Evolutionary conservation across 192 early-diverging fungal species (phyloP), one percentile per base, ranked within the genome.

Genomic region (Gryganskiella cystojenkinii): DNA sequence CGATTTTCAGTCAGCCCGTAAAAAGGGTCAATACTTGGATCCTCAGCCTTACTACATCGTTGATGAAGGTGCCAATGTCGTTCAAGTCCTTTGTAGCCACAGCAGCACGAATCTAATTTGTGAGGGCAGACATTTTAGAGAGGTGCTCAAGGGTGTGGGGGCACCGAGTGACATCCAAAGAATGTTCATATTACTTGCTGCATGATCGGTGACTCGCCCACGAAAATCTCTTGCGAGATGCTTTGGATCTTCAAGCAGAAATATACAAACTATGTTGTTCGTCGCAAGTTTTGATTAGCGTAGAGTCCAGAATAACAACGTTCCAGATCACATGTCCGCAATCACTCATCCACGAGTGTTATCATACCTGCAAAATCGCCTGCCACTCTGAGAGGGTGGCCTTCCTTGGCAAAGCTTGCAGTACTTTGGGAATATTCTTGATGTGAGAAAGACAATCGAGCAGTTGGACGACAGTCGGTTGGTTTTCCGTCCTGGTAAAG

Each of bases 221-320:
- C 37, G 27, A 72, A 31, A 13, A 56, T 42, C 25, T 70, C 81
- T 53, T 64, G 71, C 9, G 70, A 56, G 8, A 65, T 35, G 49
- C 72, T 63, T 28, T 80, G 56, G 17, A 89, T 87, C 56, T 85
- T 82, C n/a, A 90, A 58, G 24, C 84, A 63, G 64, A 87, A 86
- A 46, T 82, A 91, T 8, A 79, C 81, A 74, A 91, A 89, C 87
- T 92, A n/a, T n/a, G n/a, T n/a, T n/a, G n/a, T n/a, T n/a, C n/a
- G n/a, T n/a, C n/a, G n/a, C n/a, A n/a, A n/a, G n/a, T n/a, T n/a
- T n/a, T n/a, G n/a, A n/a, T n/a, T n/a, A 24, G 19, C 17, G 37
- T 22, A 43, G 6, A 20, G 7, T 15, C 17, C 10, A 19, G 7
- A 56, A 28, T 45, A 5, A 20, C 25, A 42, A 37, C 24, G 14